These are phyloP conservation scores for Lactarius hengduanensis DNA, from an alignment of 768 basidiomycete species.

Conservation along the genomic window DNA sequence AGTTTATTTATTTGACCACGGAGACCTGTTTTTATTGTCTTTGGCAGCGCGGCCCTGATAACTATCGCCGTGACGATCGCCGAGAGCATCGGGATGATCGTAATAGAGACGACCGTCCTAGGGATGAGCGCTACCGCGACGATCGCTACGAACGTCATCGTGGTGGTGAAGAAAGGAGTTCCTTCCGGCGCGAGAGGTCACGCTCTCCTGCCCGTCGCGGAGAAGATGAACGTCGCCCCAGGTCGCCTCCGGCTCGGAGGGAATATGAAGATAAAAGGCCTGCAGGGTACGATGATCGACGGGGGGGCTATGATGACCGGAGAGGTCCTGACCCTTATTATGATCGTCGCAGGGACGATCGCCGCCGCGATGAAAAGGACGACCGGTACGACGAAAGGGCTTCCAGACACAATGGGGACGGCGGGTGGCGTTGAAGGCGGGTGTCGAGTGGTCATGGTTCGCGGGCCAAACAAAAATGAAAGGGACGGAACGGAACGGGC, in stretches of 20 bases:
- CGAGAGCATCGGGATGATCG: constrained; percentile 48
- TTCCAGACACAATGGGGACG: constrained; percentile 77
- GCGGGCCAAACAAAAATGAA: constrained; percentile 24
- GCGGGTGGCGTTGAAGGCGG: constrained; percentile 66
- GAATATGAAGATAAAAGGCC: constrained; percentile 82
- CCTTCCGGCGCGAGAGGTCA: constrained; percentile 75
- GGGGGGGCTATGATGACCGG: constrained; percentile 80
- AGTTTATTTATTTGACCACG: constrained; percentile 31
- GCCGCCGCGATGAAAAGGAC: constrained; percentile 82
- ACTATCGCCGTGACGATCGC: constrained; percentile 75
- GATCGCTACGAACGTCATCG: constrained; percentile 40
- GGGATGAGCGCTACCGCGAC: constrained; percentile 53
- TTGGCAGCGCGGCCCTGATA: constrained; percentile 64
- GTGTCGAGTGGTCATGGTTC: constrained; percentile 27
- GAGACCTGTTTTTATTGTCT: constrained; percentile 15
- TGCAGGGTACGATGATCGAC: constrained; percentile 91
- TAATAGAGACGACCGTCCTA: constrained; percentile 44
- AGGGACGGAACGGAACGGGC: constrained; percentile 29
- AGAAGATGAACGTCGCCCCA: constrained; percentile 76
- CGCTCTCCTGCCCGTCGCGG: constrained; percentile 72
- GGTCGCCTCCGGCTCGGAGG: constrained; percentile 79
- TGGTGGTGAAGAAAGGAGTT: constrained; percentile 49
- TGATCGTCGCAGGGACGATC: constrained; percentile 85
- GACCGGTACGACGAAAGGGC: constrained; percentile 74
- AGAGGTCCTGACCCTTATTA: constrained; percentile 82